phyloP scores from a whole-genome alignment of 75 land plant species.

The Pinus taeda region DNA sequence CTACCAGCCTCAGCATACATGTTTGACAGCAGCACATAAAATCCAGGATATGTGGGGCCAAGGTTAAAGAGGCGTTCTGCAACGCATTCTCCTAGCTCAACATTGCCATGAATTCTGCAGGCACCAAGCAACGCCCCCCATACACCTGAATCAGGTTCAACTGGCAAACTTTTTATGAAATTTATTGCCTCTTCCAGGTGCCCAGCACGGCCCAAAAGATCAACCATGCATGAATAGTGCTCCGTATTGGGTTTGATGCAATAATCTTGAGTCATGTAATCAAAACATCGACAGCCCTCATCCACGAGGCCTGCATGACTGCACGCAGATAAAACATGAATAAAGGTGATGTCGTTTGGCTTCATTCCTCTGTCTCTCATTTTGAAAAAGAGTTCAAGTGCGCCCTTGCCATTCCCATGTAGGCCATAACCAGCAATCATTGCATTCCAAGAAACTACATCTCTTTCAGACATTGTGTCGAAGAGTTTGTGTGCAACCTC shows the following conservation, averaged over 20 bases:
- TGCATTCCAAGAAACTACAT: constrained; percentile 2
- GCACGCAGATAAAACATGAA: constrained; percentile 22
- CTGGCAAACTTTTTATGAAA: constrained; percentile 14
- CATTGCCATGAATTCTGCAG: constrained; percentile 12
- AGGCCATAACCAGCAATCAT: neutral
- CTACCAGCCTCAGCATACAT: constrained; percentile 7
- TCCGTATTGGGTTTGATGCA: constrained; percentile 13
- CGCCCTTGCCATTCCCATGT: constrained; percentile 3
- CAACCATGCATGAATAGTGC: constrained; percentile 19
- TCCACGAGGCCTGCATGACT: constrained; percentile 25
- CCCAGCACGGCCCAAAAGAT: constrained; percentile 20
- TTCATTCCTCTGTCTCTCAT: constrained; percentile 13
- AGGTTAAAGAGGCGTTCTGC: constrained; percentile 7
- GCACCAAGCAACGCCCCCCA: constrained; percentile 27
- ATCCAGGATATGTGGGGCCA: constrained; percentile 1
- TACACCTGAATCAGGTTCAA: neutral
- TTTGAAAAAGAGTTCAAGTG: constrained; percentile 1
- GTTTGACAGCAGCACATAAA: constrained; percentile 17
- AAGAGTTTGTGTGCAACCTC: neutral
- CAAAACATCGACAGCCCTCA: constrained; percentile 10
- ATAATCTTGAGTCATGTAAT: constrained; percentile 2
- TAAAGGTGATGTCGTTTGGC: constrained; percentile 17
- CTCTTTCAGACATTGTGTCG: constrained; percentile 5
- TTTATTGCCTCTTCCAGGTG: constrained; percentile 14
- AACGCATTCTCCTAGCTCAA: constrained; percentile 10